Conservation (phyloP, 2,329 filamentous ascomycete species). For the Cladosporium sp. region DNA sequence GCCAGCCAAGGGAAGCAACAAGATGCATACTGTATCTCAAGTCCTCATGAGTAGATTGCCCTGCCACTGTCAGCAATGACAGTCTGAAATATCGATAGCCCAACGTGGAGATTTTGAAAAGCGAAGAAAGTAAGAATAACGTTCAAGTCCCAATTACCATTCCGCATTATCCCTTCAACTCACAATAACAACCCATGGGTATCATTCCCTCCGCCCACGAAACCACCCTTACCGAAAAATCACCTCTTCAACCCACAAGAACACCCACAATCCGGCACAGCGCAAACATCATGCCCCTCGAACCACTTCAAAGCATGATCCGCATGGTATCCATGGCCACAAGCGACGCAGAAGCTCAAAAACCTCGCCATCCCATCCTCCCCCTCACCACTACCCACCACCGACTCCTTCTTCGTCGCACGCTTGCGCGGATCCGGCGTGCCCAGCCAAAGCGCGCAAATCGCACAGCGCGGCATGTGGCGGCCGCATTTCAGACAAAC, state of each 20-base stretch:
- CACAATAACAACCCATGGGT: too few species aligned
- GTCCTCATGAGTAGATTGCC: too few species aligned
- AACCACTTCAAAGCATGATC: slow-evolving; percentile 63
- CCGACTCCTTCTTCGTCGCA: slow-evolving; percentile 24
- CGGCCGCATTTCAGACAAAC: slow-evolving; percentile 59
- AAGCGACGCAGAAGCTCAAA: slow-evolving; percentile 59
- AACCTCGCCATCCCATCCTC: slow-evolving; percentile 50
- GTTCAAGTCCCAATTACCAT: too few species aligned
- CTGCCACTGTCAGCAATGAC: too few species aligned
- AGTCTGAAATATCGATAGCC: too few species aligned
- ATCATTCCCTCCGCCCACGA: too few species aligned
- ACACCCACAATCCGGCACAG: slow-evolving; percentile 53
- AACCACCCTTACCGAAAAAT: neutral
- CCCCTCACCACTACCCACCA: too few species aligned
- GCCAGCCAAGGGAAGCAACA: too few species aligned
- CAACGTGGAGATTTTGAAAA: too few species aligned
- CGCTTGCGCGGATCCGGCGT: slow-evolving; percentile 50
- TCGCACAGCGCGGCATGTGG: slow-evolving; percentile 59
- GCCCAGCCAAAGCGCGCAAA: slow-evolving; percentile 60
- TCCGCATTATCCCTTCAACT: too few species aligned
- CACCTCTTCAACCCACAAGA: slow-evolving; percentile 35
- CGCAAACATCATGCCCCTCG: slow-evolving; percentile 49
- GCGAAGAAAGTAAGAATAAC: too few species aligned
- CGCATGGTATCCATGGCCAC: slow-evolving; percentile 61
- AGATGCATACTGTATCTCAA: too few species aligned